These are phyloP conservation scores for Zopfochytrium polystomum DNA, from an alignment of 371 early-diverging fungal species.

Conservation along the genomic window DNA sequence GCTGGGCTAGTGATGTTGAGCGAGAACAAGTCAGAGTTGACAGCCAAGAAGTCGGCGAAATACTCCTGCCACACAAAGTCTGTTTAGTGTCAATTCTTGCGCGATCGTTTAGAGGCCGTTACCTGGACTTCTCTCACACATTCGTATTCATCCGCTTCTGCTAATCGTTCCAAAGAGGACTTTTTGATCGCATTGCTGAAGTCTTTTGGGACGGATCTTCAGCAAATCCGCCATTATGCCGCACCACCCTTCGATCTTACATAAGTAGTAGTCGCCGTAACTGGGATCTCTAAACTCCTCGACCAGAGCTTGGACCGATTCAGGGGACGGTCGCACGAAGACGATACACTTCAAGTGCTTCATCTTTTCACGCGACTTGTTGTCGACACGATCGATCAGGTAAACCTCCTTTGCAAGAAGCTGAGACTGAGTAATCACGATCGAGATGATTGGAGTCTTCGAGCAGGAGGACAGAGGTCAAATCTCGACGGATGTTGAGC, in stretches of 20 bases:
- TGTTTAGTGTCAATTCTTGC: not conserved
- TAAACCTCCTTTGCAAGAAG: slow-evolving; percentile 88
- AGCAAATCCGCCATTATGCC: slow-evolving; percentile 69
- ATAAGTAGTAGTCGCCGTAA: slow-evolving; percentile 92
- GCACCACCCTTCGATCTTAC: slow-evolving; percentile 78
- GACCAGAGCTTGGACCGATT: slow-evolving; percentile 75
- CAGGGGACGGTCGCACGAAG: slow-evolving; percentile 82
- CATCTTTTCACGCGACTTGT: slow-evolving; percentile 80
- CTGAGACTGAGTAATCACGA: slow-evolving; percentile 85
- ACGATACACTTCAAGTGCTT: slow-evolving; percentile 90
- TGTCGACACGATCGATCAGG: slow-evolving; percentile 89
- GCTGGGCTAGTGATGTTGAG: slow-evolving; percentile 63
- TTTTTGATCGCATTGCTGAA: slow-evolving; percentile 90
- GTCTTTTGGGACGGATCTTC: slow-evolving; percentile 79
- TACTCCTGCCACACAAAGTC: slow-evolving; percentile 60
- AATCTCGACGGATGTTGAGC: not conserved
- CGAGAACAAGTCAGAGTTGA: slow-evolving; percentile 79
- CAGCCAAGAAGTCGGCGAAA: slow-evolving; percentile 86
- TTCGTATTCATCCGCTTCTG: slow-evolving; percentile 93
- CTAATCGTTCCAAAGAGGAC: slow-evolving; percentile 83
- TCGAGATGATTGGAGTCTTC: slow-evolving; percentile 88
- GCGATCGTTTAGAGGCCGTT: not conserved
- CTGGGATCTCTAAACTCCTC: slow-evolving; percentile 87
- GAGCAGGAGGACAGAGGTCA: not conserved
- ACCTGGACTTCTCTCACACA: slow-evolving; percentile 90